Evolutionary conservation across 257 asterid genomes (phyloP), one percentile per base, ranked within the genome.

Genomic region (Nicotiana benthamiana): DNA sequence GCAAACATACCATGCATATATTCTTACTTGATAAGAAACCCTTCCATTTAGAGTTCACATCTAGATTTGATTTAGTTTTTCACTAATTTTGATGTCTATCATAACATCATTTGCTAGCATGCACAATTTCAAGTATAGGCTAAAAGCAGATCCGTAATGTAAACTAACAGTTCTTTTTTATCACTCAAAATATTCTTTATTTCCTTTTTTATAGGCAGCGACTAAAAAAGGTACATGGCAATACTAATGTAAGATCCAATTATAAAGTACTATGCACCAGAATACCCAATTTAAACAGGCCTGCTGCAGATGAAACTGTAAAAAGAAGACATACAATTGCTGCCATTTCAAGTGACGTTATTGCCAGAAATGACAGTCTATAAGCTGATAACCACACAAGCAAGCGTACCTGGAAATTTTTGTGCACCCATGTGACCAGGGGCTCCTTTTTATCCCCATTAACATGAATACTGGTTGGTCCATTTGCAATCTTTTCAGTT

Each of bases 341-440:
- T 43, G 77, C 22, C 59, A 12, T 43, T 5, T 43, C 59, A 43
- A 28, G 57, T 68, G 54, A 68, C 43, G n/a, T 11, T 32, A 40
- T 68, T 20, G 48, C 59, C 59, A 70, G 77, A 43, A 43, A 43
- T 43, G 78, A 74, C 26, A 8, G 26, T 12, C 11, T 40, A 32
- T 51, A 76, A 83, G 52, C 46, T 48, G 51, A 81, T 79, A 36
- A 74, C 79, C 20, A 68, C 48, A 54, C 81, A 72, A 83, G 78
- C 40, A 74, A 74, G 43, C 18, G 62, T 82, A 89, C 98, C 94
- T 94, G 97, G 85, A 94, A 94, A 85, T 90, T 91, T 83, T 91
- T 91, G 92, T 94, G 97, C 86, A 94, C 98, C 98, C 97, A 91
- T 74, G 98, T 92, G 84, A 92, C 85, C 77, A 89, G 76, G 22